phyloP scores from a whole-genome alignment of 1,284 basidiomycete species.

The Pseudozyma sp. region DNA sequence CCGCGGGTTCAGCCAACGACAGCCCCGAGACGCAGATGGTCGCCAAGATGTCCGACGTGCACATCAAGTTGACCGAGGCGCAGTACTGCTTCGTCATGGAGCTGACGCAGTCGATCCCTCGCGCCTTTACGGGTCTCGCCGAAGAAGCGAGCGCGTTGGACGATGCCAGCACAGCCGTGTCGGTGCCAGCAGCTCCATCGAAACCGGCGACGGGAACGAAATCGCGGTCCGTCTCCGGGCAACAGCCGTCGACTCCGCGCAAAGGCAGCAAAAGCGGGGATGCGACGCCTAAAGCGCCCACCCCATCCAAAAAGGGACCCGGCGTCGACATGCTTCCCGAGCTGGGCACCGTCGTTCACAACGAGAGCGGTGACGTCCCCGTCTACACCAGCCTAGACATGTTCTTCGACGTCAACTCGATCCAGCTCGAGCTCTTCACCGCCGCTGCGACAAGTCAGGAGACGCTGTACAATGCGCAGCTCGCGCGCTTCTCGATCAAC shows the following conservation, averaged over 20 bases:
- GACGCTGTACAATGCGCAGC: constrained; percentile 81
- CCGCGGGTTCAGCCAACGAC: constrained; percentile 65
- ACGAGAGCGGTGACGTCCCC: constrained; percentile 39
- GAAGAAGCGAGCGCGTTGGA: constrained; percentile 65
- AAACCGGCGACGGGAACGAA: constrained; percentile 2
- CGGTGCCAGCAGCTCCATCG: constrained; percentile 34
- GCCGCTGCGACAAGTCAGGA: constrained; percentile 75
- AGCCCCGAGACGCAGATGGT: constrained; percentile 70
- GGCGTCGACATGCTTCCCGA: constrained; percentile 72
- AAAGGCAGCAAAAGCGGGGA: constrained; percentile 18
- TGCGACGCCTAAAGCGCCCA: constrained; percentile 8
- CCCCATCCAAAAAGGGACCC: constrained; percentile 30
- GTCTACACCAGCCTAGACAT: constrained; percentile 77
- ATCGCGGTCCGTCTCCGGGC: constrained; percentile 12
- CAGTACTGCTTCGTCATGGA: constrained; percentile 85
- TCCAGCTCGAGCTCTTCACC: constrained; percentile 94
- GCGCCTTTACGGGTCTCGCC: constrained; percentile 72
- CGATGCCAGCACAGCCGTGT: constrained; percentile 48
- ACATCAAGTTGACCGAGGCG: constrained; percentile 86
- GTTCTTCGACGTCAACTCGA: constrained; percentile 78
- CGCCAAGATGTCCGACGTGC: constrained; percentile 88
- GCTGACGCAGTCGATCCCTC: constrained; percentile 80
- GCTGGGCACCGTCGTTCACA: constrained; percentile 69
- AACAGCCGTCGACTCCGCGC: constrained; percentile 18
- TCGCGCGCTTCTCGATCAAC: constrained; percentile 86